phyloP scores from a whole-genome alignment of 257 asterid genomes.

The Przewalskia tangutica region DNA sequence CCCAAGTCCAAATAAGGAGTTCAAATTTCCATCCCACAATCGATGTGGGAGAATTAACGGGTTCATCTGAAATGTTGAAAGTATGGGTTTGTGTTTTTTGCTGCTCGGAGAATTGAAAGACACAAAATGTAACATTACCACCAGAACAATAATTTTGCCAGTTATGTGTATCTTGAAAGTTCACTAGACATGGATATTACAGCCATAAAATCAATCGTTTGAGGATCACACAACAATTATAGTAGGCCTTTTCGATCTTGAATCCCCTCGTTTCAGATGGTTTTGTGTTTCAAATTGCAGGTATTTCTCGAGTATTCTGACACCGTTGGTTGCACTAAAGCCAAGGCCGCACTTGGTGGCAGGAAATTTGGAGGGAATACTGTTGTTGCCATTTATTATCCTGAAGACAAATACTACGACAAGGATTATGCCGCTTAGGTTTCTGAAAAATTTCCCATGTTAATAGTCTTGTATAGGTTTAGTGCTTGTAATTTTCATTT shows the following conservation, averaged over 20 bases:
- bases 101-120: neutral
- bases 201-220: neutral
- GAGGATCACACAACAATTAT: neutral
- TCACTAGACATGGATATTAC: neutral
- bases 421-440: constrained; percentile 32
- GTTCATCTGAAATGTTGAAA: neutral
- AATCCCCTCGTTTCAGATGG: neutral
- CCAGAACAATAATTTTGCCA: neutral
- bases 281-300: constrained; percentile 20
- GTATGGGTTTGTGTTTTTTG: neutral
- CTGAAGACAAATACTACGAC: constrained; percentile 46
- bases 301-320: constrained; percentile 57
- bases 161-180: neutral
- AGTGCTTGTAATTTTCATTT: neutral
- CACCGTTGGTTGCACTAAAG: constrained; percentile 38
- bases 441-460: neutral
- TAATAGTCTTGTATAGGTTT: neutral
- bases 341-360: constrained; percentile 46
- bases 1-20: too few relatives aligned
- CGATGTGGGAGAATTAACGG: too few relatives aligned
- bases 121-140: neutral
- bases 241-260: neutral
- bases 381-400: constrained; percentile 41
- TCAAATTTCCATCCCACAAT: too few relatives aligned
- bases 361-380: constrained; percentile 60